Evolutionary conservation across 1,284 basidiomycete species (phyloP), one percentile per base, ranked within the genome.

Genomic region (Anthracocystis walkeri): DNA sequence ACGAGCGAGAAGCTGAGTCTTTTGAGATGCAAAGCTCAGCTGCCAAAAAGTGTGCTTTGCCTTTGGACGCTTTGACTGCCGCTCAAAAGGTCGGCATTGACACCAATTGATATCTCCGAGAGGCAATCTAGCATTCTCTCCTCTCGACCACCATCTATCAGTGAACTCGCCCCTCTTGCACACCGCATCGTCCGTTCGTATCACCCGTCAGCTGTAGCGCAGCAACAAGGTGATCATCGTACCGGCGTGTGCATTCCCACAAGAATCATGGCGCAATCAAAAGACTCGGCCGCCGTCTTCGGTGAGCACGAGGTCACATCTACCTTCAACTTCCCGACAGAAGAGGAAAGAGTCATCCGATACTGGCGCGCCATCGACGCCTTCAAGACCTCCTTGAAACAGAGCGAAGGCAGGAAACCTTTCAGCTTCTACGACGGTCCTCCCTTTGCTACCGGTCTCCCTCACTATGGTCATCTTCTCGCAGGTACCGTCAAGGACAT

Each of bases 311-410:
- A 75, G 50, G 62, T 65, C 66, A 66, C 91, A 59, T 87, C 90
- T 27, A 88, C 89, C 33, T 95, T 97, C 87, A 91, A 92, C 87
- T 97, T 97, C 86, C 89, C 95, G 16, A 91, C 91, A 85, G 93
- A 97, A 85, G 96, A 98, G 87, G 91, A 93, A 85, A 94, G 94
- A 82, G 93, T 98, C 67, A 89, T 98, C 78, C 88, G 89, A 64
- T 98, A 91, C 87, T 99, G 97, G 97, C 89, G 90, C 74, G 94
- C 95, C 84, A 99, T 99, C 85, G 94, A 99, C 88, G 97, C 97
- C 59, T 99, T 99, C 87, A 90, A 92, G 86, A 97, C 95, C 6
- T 94, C 92, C 81, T 87, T 97, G 79, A 94, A 94, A 87, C 90
- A 97, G 63, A 94, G 93, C 3, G 92, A 97, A 85, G 94, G 93